phyloP scores from a whole-genome alignment of 2,329 filamentous ascomycete species.

The Alternaria ventricosa region DNA sequence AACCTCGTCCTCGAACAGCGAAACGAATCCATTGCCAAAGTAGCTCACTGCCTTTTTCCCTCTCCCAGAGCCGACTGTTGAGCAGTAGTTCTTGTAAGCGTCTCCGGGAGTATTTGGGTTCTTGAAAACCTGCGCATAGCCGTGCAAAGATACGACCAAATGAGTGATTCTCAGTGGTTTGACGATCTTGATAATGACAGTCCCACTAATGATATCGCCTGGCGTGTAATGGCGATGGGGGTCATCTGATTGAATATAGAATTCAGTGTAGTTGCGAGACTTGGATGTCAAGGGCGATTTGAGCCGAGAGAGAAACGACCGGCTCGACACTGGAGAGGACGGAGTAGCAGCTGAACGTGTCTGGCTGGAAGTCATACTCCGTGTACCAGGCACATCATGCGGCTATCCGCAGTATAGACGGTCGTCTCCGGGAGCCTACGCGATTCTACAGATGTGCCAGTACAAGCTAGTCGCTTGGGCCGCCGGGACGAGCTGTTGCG shows the following conservation, averaged over 20 bases:
- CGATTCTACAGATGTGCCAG: not conserved
- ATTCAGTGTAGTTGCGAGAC: slow-evolving; percentile 74
- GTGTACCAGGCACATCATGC: slow-evolving; percentile 48
- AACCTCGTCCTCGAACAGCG: slow-evolving; percentile 81
- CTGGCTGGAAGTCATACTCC: slow-evolving; percentile 50
- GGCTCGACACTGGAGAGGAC: slow-evolving; percentile 34
- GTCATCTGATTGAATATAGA: slow-evolving; percentile 77
- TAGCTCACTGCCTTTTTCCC: slow-evolving; percentile 63
- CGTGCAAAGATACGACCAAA: slow-evolving; percentile 77
- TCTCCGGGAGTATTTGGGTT: slow-evolving; percentile 68
- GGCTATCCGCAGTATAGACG: slow-evolving; percentile 39
- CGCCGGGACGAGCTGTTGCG: not conserved
- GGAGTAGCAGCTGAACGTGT: slow-evolving; percentile 40
- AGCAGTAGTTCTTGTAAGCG: slow-evolving; percentile 55
- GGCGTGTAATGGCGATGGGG: slow-evolving; percentile 78
- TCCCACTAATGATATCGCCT: slow-evolving; percentile 76
- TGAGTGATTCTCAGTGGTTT: slow-evolving; percentile 81
- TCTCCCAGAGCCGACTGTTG: slow-evolving; percentile 61
- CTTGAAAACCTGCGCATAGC: slow-evolving; percentile 80
- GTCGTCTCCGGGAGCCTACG: slow-evolving; percentile 10
- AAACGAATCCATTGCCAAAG: slow-evolving; percentile 78
- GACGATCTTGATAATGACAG: slow-evolving; percentile 73
- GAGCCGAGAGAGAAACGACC: slow-evolving; percentile 60
- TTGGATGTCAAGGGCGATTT: slow-evolving; percentile 62
- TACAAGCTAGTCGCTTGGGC: slow-evolving; percentile 1